Evolutionary conservation across 2,329 filamentous ascomycete genomes (phyloP).

Genomic region (Colletotrichum tofieldiae): DNA sequence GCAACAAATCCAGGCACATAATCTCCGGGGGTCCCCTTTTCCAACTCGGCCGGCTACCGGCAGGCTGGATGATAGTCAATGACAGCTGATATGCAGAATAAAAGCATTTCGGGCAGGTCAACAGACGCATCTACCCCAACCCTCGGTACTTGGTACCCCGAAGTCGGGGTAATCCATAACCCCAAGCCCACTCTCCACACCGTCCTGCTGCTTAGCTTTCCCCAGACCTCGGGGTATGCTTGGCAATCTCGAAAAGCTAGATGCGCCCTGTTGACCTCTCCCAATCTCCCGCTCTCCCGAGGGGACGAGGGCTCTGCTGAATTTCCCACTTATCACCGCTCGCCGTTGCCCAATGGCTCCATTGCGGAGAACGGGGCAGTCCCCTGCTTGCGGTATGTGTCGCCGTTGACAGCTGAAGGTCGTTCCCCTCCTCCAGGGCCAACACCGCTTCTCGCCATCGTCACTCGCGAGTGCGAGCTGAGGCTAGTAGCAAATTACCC

Average conservation of each 20-base stretch:
- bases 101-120: constrained; percentile 10
- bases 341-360: constrained; percentile 11
- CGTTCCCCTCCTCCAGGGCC: background rate
- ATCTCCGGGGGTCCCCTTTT: background rate
- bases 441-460: background rate
- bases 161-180: constrained; percentile 19
- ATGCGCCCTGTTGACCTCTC: constrained; percentile 1
- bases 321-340: constrained; percentile 35
- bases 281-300: constrained; percentile 34
- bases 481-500: constrained; percentile 1
- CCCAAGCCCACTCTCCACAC: background rate
- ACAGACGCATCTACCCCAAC: constrained; percentile 3
- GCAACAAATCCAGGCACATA: background rate
- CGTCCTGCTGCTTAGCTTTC: background rate
- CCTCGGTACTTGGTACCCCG: constrained; percentile 26
- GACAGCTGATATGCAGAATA: background rate
- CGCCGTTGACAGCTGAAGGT: constrained; percentile 23
- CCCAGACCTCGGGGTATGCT: constrained; percentile 16
- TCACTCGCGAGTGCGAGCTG: background rate
- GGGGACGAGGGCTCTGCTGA: background rate
- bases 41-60: constrained; percentile 1
- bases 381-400: constrained; percentile 20
- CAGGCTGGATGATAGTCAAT: background rate
- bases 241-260: constrained; percentile 21
- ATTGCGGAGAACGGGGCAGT: constrained; percentile 22